A percentile compares a stretch with the other conserved stretches of the same genome.
Conservation (phyloP, 1,284 basidiomycete genomes). For the Apiotrichum sp. region DNA sequence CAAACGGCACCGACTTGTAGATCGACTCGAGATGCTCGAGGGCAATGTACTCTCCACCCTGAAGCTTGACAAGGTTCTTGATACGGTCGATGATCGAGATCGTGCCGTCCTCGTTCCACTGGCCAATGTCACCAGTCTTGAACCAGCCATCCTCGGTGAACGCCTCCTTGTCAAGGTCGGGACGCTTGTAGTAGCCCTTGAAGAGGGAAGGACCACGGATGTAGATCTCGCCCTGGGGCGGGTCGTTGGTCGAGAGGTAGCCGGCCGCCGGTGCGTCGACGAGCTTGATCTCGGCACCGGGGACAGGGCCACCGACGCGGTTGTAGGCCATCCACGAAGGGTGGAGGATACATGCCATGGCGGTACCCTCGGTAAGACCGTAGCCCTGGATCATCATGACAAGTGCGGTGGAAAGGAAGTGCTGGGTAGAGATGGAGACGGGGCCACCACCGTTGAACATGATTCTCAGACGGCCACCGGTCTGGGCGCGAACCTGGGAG, state of each 20-base stretch:
- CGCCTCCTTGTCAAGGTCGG: conserved; percentile 80
- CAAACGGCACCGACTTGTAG: conserved; percentile 80
- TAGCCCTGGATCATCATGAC: conserved; percentile 83
- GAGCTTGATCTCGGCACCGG: conserved; percentile 82
- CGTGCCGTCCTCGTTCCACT: conserved; percentile 60
- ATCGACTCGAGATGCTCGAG: conserved; percentile 84
- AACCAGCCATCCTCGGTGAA: conserved; percentile 86
- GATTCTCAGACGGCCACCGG: conserved; percentile 76
- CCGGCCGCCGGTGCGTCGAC: conserved; percentile 66
- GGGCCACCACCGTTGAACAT: conserved; percentile 77
- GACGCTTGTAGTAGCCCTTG: conserved; percentile 73
- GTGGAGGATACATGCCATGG: conserved; percentile 45
- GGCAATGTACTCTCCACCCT: conserved; percentile 72
- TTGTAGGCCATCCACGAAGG: conserved; percentile 73
- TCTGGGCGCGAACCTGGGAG: conserved; percentile 67
- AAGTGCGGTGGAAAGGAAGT: conserved; percentile 75
- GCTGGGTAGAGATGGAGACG: conserved; percentile 77
- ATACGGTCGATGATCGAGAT: conserved; percentile 70
- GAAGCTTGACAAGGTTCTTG: conserved; percentile 47
- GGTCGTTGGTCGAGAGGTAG: conserved; percentile 65
- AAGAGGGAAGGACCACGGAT: conserved; percentile 46
- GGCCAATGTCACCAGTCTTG: conserved; percentile 55
- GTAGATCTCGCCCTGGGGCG: conserved; percentile 62
- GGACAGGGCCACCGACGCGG: conserved; percentile 75
- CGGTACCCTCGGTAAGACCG: conserved; percentile 77